Base-by-base conservation (phyloP, 108 stramenopile genomes). In the Pseudonitzschia pungens region DNA sequence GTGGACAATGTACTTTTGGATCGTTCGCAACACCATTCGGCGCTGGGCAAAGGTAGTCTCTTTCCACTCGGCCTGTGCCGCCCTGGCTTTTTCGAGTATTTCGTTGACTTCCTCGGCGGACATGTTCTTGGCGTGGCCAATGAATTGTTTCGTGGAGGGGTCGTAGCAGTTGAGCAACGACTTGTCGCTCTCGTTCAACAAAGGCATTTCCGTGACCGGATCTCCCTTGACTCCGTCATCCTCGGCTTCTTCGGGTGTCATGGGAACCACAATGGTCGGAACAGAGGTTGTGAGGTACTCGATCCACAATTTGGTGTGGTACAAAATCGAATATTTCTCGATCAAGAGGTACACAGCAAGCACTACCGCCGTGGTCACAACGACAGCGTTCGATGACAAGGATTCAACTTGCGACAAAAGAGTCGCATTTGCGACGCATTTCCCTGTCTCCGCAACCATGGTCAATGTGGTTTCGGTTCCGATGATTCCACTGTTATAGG, bases 21-120 rank as follows among this genome's bases (percentile, higher is more conserved):
- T 92, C 32, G 96, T 96, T 33, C 93, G 79, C 60, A 99, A 72
- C 10, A 99, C 95, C 3, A 80, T 83, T 16, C 96, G 92, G 22
- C 99, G 91, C 77, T 97, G 86, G 41, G 76, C 77, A 80, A 93
- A 99, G 54, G 95, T 86, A 29, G 97, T 96, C 21, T 80, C 72
- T 18, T 79, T 69, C 99, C 99, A 99, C 57, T 84, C 75, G 65
- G 71, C 58, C 78, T 99, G 99, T 7, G 99, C 99, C 50, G 58
- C 66, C 51, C 81, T 79, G 51, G 98, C 97, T 53, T 87, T 90
- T 44, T 69, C 73, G 27, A 87, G 81, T 66, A 89, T 70, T 42
- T 90, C 87, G 40, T 85, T 36, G 3, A 99, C 97, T 54, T 96
- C 82, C 15, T 74, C 75, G 36, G 90, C 71, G 1, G 86, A 76